Percentiles rank a stretch among this genome's conserved stretches.
Conservation (phyloP, 208 protist genomes). For the Trichomonas tenax region DNA sequence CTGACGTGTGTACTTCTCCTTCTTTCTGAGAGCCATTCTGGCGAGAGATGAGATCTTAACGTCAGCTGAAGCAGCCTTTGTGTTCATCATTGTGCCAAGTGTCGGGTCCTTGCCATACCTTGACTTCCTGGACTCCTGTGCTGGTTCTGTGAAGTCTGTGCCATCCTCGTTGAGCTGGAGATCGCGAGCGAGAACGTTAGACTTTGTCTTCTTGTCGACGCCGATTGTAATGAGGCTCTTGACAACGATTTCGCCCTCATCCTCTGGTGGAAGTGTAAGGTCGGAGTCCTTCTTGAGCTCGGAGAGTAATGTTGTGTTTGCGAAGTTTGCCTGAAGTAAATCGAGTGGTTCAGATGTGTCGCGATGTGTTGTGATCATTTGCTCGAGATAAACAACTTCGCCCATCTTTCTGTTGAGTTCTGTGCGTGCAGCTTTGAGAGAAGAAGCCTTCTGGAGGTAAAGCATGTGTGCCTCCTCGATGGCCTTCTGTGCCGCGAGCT, state of each 20-base stretch:
- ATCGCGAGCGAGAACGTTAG: background rate
- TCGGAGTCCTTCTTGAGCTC: background rate
- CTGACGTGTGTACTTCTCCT: background rate
- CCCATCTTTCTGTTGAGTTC: background rate
- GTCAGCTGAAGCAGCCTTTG: background rate
- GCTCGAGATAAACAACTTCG: background rate
- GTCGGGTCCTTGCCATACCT: background rate
- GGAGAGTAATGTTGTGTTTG: background rate
- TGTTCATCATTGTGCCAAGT: background rate
- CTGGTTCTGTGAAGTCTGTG: background rate
- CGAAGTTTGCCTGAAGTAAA: background rate
- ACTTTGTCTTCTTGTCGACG: background rate
- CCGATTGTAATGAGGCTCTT: background rate
- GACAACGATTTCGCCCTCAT: background rate
- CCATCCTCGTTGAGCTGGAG: background rate
- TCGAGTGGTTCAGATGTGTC: background rate
- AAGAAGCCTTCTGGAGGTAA: background rate
- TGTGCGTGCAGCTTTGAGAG: background rate
- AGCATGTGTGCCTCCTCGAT: background rate
- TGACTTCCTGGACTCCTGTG: background rate
- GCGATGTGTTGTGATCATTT: background rate
- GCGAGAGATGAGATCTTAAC: background rate
- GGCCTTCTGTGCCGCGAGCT: background rate
- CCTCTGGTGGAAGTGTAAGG: background rate
- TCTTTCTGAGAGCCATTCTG: background rate